Conservation (phyloP, 371 early-diverging fungal genomes). For the Mortierella sp. region DNA sequence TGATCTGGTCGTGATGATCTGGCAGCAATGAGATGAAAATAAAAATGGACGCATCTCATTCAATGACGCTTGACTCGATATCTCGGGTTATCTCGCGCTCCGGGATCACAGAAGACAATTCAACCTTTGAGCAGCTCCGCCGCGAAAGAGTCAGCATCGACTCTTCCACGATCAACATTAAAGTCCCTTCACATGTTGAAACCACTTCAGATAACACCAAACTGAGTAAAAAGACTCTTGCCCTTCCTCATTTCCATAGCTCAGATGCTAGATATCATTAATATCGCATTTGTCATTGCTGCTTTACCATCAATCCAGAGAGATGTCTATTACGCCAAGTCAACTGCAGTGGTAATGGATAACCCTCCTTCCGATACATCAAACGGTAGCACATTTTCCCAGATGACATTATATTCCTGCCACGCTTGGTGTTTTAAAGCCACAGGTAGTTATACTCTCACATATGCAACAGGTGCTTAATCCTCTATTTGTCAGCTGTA, state of each 20-base stretch:
- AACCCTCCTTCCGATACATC: no score
- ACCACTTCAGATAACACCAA: not conserved
- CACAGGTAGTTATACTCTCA: slow-evolving; percentile 57
- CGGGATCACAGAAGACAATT: no score
- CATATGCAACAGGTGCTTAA: slow-evolving; percentile 57
- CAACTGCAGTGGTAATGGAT: slow-evolving; percentile 38
- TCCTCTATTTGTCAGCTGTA: slow-evolving; percentile 36
- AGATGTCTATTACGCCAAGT: slow-evolving; percentile 40
- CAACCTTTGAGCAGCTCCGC: no score
- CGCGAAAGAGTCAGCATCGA: not conserved
- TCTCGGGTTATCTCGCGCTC: no score
- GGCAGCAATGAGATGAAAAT: no score
- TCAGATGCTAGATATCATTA: slow-evolving; percentile 43
- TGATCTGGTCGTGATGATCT: no score
- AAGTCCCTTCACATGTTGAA: not conserved
- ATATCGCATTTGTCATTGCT: slow-evolving; percentile 48
- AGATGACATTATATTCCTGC: slow-evolving; percentile 24
- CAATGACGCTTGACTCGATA: no score
- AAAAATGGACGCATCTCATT: no score
- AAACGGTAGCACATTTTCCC: no score
- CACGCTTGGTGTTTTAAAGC: slow-evolving; percentile 50
- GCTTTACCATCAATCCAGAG: slow-evolving; percentile 47
- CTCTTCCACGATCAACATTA: slow-evolving; percentile 11
- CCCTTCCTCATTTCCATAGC: slow-evolving; percentile 35
- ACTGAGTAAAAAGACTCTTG: slow-evolving; percentile 18